A percentile compares a stretch with the other conserved stretches of the same genome.
phyloP scores from a whole-genome alignment of 2,329 filamentous ascomycete genomes.

The Stagonosporopsis vannaccii region DNA sequence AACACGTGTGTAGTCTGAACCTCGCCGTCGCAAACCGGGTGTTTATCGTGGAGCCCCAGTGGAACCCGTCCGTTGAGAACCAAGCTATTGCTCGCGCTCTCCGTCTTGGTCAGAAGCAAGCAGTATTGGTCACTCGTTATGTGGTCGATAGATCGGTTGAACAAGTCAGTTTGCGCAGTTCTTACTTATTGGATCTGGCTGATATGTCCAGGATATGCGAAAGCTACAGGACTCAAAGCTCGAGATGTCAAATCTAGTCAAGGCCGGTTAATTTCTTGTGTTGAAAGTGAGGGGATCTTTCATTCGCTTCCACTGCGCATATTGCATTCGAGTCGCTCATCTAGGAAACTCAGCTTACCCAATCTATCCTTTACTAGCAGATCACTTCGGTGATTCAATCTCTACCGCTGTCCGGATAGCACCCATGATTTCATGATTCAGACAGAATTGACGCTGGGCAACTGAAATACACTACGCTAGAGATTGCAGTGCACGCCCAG shows the following conservation, averaged over 20 bases:
- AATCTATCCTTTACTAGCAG: no score
- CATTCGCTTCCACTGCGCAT: no score
- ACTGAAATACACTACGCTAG: no score
- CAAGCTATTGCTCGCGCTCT: conserved; percentile 61
- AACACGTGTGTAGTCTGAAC: conserved; percentile 51
- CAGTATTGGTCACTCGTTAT: conserved; percentile 58
- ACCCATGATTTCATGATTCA: no score
- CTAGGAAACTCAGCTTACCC: no score
- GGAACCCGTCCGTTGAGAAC: conserved; percentile 62
- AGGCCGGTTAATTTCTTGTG: background rate
- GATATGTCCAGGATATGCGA: conserved; percentile 41
- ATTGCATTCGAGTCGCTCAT: no score
- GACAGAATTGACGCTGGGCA: no score
- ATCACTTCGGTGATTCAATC: no score
- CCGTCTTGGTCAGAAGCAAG: conserved; percentile 55
- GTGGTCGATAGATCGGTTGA: conserved; percentile 42
- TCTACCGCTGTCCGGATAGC: no score
- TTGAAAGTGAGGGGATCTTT: no score
- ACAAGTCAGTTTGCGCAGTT: background rate
- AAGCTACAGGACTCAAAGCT: conserved; percentile 46
- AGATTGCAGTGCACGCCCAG: no score
- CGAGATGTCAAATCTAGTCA: conserved; percentile 25
- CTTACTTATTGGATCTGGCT: background rate
- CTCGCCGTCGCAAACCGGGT: conserved; percentile 58
- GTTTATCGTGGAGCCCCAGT: conserved; percentile 62